These are phyloP conservation scores for Coprinopsis sp. DNA, from an alignment of 768 basidiomycete genomes.

Conservation along the genomic window DNA sequence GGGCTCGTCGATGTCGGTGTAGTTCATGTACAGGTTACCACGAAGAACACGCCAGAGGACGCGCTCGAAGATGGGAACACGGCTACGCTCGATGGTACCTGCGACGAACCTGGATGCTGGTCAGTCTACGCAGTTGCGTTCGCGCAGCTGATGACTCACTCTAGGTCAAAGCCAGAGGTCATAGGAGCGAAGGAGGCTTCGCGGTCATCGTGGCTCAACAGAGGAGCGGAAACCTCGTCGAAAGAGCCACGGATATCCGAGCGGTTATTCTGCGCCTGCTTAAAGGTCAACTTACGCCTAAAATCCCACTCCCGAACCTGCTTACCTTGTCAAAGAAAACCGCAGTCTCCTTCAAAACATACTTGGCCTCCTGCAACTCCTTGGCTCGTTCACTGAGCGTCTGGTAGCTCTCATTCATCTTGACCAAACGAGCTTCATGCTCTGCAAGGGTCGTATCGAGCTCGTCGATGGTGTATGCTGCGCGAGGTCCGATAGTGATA, in stretches of 20 bases:
- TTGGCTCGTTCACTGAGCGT: conserved; percentile 77
- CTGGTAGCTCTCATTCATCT: conserved; percentile 95
- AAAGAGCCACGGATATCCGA: conserved; percentile 82
- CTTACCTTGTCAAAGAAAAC: conserved; percentile 88
- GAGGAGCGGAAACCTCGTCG: conserved; percentile 86
- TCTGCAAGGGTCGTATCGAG: conserved; percentile 83
- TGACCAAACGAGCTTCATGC: conserved; percentile 75
- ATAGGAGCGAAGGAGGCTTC: conserved; percentile 54
- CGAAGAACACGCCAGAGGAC: conserved; percentile 97
- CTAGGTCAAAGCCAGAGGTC: conserved; percentile 75
- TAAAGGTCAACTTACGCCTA: conserved; percentile 40
- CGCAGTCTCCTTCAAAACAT: conserved; percentile 92
- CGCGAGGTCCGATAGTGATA: conserved; percentile 86
- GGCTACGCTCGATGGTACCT: conserved; percentile 90
- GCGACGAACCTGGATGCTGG: conserved; percentile 70
- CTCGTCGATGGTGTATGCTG: conserved; percentile 90
- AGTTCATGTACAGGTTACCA: conserved; percentile 99
- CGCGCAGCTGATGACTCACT: conserved; percentile 45
- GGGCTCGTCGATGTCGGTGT: conserved; percentile 89
- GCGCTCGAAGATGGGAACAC: conserved; percentile 91
- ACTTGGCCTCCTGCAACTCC: conserved; percentile 89
- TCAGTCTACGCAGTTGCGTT: conserved; percentile 8
- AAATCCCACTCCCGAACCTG: conserved; percentile 3
- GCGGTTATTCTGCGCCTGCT: conserved; percentile 57
- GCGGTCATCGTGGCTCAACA: conserved; percentile 82